Base-by-base conservation (phyloP, 805 yeast species). In the Spathaspora arborariae region DNA sequence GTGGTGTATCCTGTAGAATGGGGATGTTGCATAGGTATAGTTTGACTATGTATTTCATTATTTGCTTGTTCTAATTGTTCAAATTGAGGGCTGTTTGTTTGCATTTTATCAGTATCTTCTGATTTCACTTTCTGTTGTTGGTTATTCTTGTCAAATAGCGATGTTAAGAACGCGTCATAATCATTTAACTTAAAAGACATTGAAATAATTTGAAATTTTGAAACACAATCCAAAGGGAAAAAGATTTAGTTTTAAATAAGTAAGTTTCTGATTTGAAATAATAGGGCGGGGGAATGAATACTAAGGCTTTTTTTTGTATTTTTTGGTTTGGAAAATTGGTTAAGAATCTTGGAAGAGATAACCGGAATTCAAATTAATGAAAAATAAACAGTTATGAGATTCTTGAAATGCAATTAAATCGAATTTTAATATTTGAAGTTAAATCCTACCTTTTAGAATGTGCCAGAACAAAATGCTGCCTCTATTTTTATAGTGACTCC, bases 181-280 rank as follows among this genome's bases (percentile, higher is more conserved):
- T 63, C 68, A 48, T 64, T 60, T 41, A 63, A 33, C 41, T 52
- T 58, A 42, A 57, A 63, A 20, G 67, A 52, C 69, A 64, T 64
- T 20, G 20, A 36, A 19, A 36, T 34, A 18, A 36, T 19, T 36
- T 10, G 19, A 20, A 19, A n/a, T n/a, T 13, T 30, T 13, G 35
- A 15, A 30, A 30, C 4, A n/a, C n/a, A n/a, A n/a, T n/a, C n/a
- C n/a, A n/a, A n/a, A n/a, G n/a, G n/a, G n/a, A n/a, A n/a, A n/a
- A n/a, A n/a, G n/a, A n/a, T n/a, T n/a, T n/a, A n/a, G n/a, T n/a
- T n/a, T n/a, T n/a, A n/a, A n/a, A n/a, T n/a, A n/a, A n/a, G n/a
- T n/a, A n/a, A n/a, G n/a, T n/a, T n/a, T n/a, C n/a, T n/a, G n/a
- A n/a, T n/a, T n/a, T n/a, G n/a, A n/a, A n/a, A n/a, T n/a, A n/a